Conservation (phyloP, 805 yeast genomes). For the Isabelozyma heimii region DNA sequence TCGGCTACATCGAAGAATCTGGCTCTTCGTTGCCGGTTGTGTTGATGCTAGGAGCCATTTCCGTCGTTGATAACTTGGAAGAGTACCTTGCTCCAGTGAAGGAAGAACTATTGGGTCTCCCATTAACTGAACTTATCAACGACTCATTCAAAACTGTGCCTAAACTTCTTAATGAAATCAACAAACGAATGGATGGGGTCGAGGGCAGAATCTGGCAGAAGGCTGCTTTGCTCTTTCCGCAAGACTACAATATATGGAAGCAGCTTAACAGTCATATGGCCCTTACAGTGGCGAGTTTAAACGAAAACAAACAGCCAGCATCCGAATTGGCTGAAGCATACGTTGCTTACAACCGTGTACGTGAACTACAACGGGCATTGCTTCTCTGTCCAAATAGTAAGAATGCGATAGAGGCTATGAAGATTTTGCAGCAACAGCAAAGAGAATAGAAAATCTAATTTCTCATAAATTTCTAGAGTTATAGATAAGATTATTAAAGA, state of each 20-base stretch:
- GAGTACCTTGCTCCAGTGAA: slow-evolving; percentile 63
- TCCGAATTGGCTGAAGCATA: slow-evolving; percentile 52
- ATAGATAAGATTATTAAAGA: too few species aligned
- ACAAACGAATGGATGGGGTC: slow-evolving; percentile 18
- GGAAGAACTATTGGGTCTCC: slow-evolving; percentile 58
- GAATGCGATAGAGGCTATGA: slow-evolving; percentile 6
- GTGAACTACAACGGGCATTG: slow-evolving; percentile 66
- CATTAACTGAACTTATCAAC: slow-evolving; percentile 42
- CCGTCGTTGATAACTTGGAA: slow-evolving; percentile 58
- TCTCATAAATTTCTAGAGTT: too few species aligned
- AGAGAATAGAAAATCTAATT: not conserved
- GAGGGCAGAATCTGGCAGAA: slow-evolving; percentile 54
- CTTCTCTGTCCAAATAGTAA: slow-evolving; percentile 52
- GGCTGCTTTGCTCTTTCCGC: slow-evolving; percentile 73
- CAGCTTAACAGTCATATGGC: slow-evolving; percentile 57
- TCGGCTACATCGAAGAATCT: slow-evolving; percentile 55
- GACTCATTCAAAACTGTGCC: slow-evolving; percentile 62
- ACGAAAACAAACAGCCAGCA: slow-evolving; percentile 50
- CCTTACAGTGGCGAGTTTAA: slow-evolving; percentile 52
- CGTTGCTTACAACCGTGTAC: slow-evolving; percentile 42
- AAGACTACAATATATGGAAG: slow-evolving; percentile 66
- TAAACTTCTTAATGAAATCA: slow-evolving; percentile 51
- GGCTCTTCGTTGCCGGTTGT: slow-evolving; percentile 71
- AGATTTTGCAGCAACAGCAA: not conserved
- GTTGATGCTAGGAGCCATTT: slow-evolving; percentile 75